Conservation (phyloP, 306 rosid species). For the Lithocarpus polystachyus region DNA sequence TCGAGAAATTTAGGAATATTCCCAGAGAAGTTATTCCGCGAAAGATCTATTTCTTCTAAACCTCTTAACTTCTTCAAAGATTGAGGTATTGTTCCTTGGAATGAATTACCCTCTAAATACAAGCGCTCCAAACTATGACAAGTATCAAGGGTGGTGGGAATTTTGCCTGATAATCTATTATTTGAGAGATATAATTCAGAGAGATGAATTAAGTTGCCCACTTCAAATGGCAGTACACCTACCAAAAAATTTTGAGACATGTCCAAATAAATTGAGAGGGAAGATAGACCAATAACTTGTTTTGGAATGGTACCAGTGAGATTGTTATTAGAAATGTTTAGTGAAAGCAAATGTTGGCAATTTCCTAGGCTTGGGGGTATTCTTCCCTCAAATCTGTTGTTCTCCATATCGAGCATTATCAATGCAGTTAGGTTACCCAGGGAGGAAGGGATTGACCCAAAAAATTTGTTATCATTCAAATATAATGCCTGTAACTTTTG, state of each 20-base stretch:
- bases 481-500: constrained; percentile 11
- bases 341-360: constrained; percentile 9
- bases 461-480: constrained; percentile 27
- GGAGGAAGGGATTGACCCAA: constrained; percentile 36
- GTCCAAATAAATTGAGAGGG: constrained; percentile 33
- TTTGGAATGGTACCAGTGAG: constrained; percentile 39
- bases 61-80: constrained; percentile 36
- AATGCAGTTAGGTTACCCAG: constrained; percentile 37
- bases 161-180: constrained; percentile 30
- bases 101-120: constrained; percentile 33
- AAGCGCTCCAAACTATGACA: constrained; percentile 33
- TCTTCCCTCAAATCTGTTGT: constrained; percentile 35
- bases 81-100: constrained; percentile 36
- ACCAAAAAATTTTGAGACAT: constrained; percentile 33
- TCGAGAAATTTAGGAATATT: constrained; percentile 34
- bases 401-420: constrained; percentile 7
- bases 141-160: constrained; percentile 34
- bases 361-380: constrained; percentile 42
- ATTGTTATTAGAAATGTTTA: constrained; percentile 34
- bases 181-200: constrained; percentile 24
- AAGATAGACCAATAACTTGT: constrained; percentile 33
- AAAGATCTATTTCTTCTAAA: constrained; percentile 30
- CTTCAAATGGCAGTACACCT: constrained; percentile 38
- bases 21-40: constrained; percentile 32
- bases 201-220: constrained; percentile 25